Evolutionary conservation across 768 basidiomycete genomes (phyloP).

Genomic region (Astraeus odoratus): DNA sequence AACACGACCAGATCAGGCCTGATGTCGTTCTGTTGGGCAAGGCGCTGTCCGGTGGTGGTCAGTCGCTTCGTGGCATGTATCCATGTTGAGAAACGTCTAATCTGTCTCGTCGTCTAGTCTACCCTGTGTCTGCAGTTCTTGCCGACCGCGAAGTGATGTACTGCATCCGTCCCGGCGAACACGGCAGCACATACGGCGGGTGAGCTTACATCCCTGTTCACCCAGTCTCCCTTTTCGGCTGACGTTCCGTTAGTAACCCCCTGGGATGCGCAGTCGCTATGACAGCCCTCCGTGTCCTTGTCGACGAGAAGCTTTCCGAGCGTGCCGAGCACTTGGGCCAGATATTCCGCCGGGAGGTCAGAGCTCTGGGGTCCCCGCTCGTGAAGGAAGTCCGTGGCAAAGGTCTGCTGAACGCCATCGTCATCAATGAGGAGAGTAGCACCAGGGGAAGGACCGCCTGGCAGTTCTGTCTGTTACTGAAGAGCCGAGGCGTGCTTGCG

Average conservation of each 20-base stretch:
- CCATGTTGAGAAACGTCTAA: conserved; percentile 7
- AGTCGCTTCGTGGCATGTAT: conserved; percentile 20
- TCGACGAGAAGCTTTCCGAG: conserved; percentile 78
- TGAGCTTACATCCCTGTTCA: conserved; percentile 29
- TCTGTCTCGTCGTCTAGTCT: conserved; percentile 45
- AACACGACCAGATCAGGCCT: conserved; percentile 83
- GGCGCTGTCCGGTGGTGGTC: conserved; percentile 91
- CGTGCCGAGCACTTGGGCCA: conserved; percentile 76
- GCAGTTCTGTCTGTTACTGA: conserved; percentile 91
- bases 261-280: conserved; percentile 95
- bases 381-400: conserved; percentile 76
- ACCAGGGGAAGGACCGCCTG: conserved; percentile 79
- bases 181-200: conserved; percentile 96
- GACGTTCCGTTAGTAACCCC: conserved; percentile 59
- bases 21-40: conserved; percentile 94
- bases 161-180: conserved; percentile 90
- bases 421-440: conserved; percentile 82
- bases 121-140: conserved; percentile 94
- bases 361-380: conserved; percentile 57
- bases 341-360: conserved; percentile 64
- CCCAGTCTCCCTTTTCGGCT: neutral
- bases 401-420: conserved; percentile 88
- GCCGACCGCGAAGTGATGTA: conserved; percentile 91
- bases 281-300: conserved; percentile 85
- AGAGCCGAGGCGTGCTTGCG: conserved; percentile 85